Evolutionary conservation across 1,139 yeast species (phyloP).

Genomic region (Hanseniaspora sp.): DNA sequence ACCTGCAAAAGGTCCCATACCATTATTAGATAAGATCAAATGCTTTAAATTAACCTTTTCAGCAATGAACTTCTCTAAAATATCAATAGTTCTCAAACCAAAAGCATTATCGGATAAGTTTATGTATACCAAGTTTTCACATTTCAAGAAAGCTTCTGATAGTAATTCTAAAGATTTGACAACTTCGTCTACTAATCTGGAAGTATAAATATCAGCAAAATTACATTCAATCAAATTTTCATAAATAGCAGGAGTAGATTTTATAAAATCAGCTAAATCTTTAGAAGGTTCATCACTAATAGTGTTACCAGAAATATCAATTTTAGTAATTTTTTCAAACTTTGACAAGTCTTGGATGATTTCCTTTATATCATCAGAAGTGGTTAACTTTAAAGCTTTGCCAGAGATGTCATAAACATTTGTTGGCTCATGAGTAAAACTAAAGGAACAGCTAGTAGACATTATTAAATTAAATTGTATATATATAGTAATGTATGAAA

Average conservation of each 20-base stretch:
- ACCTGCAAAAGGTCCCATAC: slow-evolving; percentile 97
- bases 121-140: slow-evolving; percentile 57
- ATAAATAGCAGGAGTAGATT: slow-evolving; percentile 34
- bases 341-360: slow-evolving; percentile 44
- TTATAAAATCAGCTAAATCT: slow-evolving; percentile 53
- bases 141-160: slow-evolving; percentile 60
- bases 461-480: slow-evolving; percentile 19
- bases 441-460: slow-evolving; percentile 32
- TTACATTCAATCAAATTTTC: slow-evolving; percentile 54
- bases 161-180: slow-evolving; percentile 68
- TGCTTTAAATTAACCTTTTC: slow-evolving; percentile 73
- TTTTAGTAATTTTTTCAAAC: slow-evolving; percentile 39
- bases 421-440: slow-evolving; percentile 26
- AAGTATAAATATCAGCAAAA: slow-evolving; percentile 87
- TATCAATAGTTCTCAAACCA: slow-evolving; percentile 89
- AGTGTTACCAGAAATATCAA: slow-evolving; percentile 87
- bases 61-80: slow-evolving; percentile 65
- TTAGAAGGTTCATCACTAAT: slow-evolving; percentile 83
- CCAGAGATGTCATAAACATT: slow-evolving; percentile 55
- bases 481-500: too few relatives aligned
- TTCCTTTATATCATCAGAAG: slow-evolving; percentile 61
- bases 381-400: slow-evolving; percentile 64
- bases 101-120: slow-evolving; percentile 92
- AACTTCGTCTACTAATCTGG: slow-evolving; percentile 86
- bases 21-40: slow-evolving; percentile 81